These are phyloP conservation scores for Amanita exitialis DNA, from an alignment of 768 basidiomycete genomes.

Conservation along the genomic window DNA sequence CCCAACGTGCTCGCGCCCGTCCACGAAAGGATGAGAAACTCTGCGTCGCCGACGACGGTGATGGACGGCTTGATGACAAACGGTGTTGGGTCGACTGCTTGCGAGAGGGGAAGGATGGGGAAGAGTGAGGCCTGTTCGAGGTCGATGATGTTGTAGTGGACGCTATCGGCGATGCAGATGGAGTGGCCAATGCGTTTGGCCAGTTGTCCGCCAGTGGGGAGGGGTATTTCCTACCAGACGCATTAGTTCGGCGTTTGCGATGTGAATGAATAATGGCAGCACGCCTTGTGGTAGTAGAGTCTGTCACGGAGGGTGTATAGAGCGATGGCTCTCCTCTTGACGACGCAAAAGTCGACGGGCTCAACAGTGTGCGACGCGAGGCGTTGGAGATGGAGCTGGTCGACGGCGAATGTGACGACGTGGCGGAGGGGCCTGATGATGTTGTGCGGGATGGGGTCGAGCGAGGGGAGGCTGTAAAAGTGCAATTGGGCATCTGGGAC, in stretches of 20 bases:
- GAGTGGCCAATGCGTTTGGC: constrained; percentile 53
- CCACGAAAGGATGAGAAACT: constrained; percentile 83
- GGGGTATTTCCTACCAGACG: constrained; percentile 53
- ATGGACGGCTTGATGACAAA: constrained; percentile 57
- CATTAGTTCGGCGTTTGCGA: neutral
- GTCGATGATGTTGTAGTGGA: constrained; percentile 72
- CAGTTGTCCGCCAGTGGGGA: constrained; percentile 26
- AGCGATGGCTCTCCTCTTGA: constrained; percentile 56
- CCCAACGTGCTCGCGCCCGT: constrained; percentile 76
- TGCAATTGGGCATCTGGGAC: too few relatives aligned
- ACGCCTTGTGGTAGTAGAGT: constrained; percentile 51
- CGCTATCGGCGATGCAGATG: constrained; percentile 68
- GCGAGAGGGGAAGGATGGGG: constrained; percentile 72
- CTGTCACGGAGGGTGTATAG: constrained; percentile 60
- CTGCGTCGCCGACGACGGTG: constrained; percentile 61
- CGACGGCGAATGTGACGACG: constrained; percentile 72
- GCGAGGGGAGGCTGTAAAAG: constrained; percentile 72
- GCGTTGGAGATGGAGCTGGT: constrained; percentile 59
- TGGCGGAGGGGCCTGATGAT: constrained; percentile 72
- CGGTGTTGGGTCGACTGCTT: constrained; percentile 35
- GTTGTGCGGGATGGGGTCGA: constrained; percentile 56
- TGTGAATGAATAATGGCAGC: neutral
- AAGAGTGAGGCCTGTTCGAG: constrained; percentile 60
- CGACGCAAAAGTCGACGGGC: constrained; percentile 60
- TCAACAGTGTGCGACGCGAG: constrained; percentile 30